Base-by-base conservation (phyloP, 2,329 filamentous ascomycete genomes). In the Penicillium nordicum region DNA sequence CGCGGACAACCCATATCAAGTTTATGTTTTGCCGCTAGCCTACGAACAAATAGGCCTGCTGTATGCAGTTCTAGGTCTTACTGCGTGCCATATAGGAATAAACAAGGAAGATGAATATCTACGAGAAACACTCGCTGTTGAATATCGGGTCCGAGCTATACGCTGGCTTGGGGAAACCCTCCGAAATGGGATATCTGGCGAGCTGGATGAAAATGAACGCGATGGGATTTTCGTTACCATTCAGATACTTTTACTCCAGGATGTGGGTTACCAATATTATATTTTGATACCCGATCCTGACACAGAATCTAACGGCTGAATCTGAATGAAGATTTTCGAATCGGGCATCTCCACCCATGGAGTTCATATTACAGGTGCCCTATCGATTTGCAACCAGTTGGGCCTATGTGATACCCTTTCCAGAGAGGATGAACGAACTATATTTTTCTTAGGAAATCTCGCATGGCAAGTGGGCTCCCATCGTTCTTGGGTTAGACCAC, bases 361-460 rank as follows among this genome's bases (percentile, higher is more conserved):
- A 1, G 68, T 65, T 37, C 69, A 71, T 47, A 71, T 71, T 11
- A 70, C 68, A 2, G 69, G 69, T 7, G 69, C 69, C 1, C 63
- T 72, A 61, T 72, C 69, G 1, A 68, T 72, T 14, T 71, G 68
- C 47, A 69, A 66, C 34, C 64, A 65, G 10, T 44, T 71, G 8
- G 54, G 62, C 21, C 57, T 70, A 7, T 54, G 59, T 8, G 63
- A 69, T 27, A 59, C 50, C 8, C 57, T 71, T 14, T 63, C 59
- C 18, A 51, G 59, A 12, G 57, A 63, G n/a, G 61, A 67, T 11
- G 63, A 66, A 29, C 58, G 68, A 7, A 67, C 69, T 0, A 58
- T 70, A 1, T 70, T 71, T 41, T 71, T 71, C 25, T 42, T 71
- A 4, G 68, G 69, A 0, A 71, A 70, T 27, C 54, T 71, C 23